Evolutionary conservation across 2,329 filamentous ascomycete species (phyloP).

Genomic region (Botrytis squamosa): DNA sequence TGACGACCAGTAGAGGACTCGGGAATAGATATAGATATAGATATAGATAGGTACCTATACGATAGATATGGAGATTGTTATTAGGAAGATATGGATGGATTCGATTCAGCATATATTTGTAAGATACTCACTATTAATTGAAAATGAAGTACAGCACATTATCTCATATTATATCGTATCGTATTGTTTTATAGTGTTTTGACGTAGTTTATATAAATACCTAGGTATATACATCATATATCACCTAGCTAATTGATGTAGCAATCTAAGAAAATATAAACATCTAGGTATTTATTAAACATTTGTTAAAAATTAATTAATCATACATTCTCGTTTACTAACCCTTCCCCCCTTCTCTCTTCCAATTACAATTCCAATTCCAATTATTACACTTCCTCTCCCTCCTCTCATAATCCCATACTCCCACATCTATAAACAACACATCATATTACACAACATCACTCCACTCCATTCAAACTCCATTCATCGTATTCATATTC

Average conservation of each 20-base stretch:
- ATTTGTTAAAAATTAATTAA: neutral
- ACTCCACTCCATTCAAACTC: neutral
- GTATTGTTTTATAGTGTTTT: too few species aligned
- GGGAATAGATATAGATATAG: too few species aligned
- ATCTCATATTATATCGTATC: neutral
- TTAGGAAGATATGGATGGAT: neutral
- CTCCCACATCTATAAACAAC: neutral
- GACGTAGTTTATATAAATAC: too few species aligned
- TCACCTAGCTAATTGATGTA: too few species aligned
- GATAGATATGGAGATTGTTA: too few species aligned
- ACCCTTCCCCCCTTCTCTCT: too few species aligned
- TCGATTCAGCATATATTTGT: neutral
- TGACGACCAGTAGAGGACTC: too few species aligned
- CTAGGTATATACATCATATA: too few species aligned
- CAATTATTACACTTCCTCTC: too few species aligned
- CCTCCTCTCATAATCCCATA: neutral
- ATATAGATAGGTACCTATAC: too few species aligned
- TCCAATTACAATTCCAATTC: too few species aligned
- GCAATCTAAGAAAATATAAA: neutral
- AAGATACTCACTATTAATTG: neutral
- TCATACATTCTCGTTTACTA: neutral
- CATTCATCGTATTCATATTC: slow-evolving; percentile 1
- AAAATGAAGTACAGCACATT: neutral
- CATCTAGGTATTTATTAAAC: neutral
- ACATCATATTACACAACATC: neutral